Evolutionary conservation across 441 rosid genomes (phyloP), one percentile per base, ranked within the genome.

Genomic region (Jatropha podagrica): DNA sequence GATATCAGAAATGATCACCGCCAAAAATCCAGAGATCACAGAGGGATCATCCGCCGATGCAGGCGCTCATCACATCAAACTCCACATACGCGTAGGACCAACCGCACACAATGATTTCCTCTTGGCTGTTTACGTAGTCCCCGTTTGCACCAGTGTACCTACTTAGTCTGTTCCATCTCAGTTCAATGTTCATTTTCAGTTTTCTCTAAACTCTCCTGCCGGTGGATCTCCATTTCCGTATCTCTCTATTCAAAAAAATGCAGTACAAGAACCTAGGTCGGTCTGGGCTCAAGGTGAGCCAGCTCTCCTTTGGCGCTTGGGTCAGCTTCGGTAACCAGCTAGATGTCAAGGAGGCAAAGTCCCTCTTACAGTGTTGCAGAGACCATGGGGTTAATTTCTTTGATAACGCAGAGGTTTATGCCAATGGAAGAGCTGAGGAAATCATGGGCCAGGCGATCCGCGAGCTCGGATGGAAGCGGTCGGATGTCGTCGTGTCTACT

Each of bases 341-440:
- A 7, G 98, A 93, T 74, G 96, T 95, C 46, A 95, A 93, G 72
- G 99, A 95, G 74, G 99, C 95, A 1, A 95, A 92, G 78, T 92
- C 99, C 52, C 79, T 95, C 52, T 86, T 93, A 46, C 97, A 92
- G 77, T 93, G 99, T 81, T 91, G 98, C 87, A 84, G 96, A 5
- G 98, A 91, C 80, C 71, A 85, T 55, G 98, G 99, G 15, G 99
- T 95, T 77, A 95, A 92, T 83, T 95, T 93, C 92, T 95, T 95
- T 85, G 99, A 95, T 72, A 95, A 95, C 85, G 98, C 99, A n/a
- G 98, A 95, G 87, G 99, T 93, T 72, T 93, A 95, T 72, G 98
- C 96, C 68, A 92, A 92, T 74, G 99, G 98, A 44, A 87, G 98
- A 0, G 98, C 99, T 5, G 95, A 95, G 84, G 98, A 95, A 88